Conservation (phyloP, 1,284 basidiomycete species). For the Coniferiporia sulphurascens region DNA sequence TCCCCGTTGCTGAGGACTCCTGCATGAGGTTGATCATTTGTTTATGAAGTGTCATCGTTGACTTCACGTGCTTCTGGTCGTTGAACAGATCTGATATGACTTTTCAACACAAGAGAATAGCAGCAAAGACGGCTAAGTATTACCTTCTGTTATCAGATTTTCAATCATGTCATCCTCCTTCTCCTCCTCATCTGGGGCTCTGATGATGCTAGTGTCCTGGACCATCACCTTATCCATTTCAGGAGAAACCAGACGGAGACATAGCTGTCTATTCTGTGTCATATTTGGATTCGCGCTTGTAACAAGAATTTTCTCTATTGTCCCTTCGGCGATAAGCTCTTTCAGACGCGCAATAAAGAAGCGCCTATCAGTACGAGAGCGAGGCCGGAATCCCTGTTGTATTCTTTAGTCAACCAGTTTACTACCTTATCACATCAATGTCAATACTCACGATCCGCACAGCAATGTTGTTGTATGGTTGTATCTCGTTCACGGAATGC, state of each 20-base stretch:
- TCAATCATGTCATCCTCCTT: conserved; percentile 28
- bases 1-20: conserved; percentile 56
- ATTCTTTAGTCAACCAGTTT: conserved; percentile 6
- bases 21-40: conserved; percentile 71
- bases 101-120: not conserved
- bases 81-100: not conserved
- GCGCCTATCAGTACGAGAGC: conserved; percentile 66
- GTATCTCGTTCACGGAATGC: conserved; percentile 59
- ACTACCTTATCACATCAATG: not conserved
- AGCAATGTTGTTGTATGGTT: conserved; percentile 65
- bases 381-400: conserved; percentile 63
- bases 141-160: conserved; percentile 12
- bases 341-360: conserved; percentile 71
- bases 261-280: conserved; percentile 44
- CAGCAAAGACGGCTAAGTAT: not conserved
- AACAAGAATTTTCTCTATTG: conserved; percentile 69
- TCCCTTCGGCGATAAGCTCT: conserved; percentile 61
- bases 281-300: conserved; percentile 47
- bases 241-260: conserved; percentile 50
- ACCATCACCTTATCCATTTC: conserved; percentile 27
- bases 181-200: conserved; percentile 30
- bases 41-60: conserved; percentile 63
- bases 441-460: conserved; percentile 52
- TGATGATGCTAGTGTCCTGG: conserved; percentile 15
- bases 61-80: conserved; percentile 35